Base-by-base conservation (phyloP, 208 protist genomes). In the Vickermania spadyakhi region DNA sequence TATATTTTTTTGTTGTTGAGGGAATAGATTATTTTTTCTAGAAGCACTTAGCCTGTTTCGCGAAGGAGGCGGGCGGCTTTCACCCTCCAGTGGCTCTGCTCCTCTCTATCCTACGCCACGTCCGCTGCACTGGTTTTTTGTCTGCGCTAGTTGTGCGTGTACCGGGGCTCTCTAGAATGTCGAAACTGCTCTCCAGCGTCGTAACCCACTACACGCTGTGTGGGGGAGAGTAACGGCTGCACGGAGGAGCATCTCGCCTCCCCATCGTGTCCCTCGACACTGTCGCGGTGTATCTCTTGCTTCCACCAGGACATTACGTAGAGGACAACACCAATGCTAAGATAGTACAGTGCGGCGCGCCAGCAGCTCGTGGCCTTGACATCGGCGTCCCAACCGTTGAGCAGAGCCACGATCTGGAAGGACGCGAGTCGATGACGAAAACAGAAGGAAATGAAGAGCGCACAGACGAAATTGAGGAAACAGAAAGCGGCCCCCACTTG, bases 391-490 rank as follows among this genome's bases (percentile, higher is more conserved):
- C 71, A 72, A 14, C 56, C 60, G 21, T 68, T 41, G 4, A 52
- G 23, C 22, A 64, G 50, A 0, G 70, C 64, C 27, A 60, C 52
- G 50, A 71, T 36, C 14, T 52, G 60, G 18, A 77, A 62, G 42
- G 66, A 61, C 0, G 36, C 58, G 41, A 70, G 56, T 27, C 64
- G 64, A n/a, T 60, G 51, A 21, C 66, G 62, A 59, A 75, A 65
- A 50, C 66, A 55, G 62, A 61, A 70, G 13, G 58, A 55, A 31
- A 75, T 64, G 23, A 75, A n/a, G 28, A 69, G 65, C 5, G 70
- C 70, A 13, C 60, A 69, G 14, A 45, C 63, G 26, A 64, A 62
- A 57, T 66, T 75, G 14, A 71, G 36, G 52, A 26, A 66, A 3
- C 56, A 66, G 52, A 75, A 75, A 26, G 64, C 70, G 28, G 68